Percentiles rank a stretch among this genome's conserved stretches.
These are phyloP conservation scores for Selaginella tamariscina DNA, from an alignment of 75 land plant species.

Conservation along the genomic window DNA sequence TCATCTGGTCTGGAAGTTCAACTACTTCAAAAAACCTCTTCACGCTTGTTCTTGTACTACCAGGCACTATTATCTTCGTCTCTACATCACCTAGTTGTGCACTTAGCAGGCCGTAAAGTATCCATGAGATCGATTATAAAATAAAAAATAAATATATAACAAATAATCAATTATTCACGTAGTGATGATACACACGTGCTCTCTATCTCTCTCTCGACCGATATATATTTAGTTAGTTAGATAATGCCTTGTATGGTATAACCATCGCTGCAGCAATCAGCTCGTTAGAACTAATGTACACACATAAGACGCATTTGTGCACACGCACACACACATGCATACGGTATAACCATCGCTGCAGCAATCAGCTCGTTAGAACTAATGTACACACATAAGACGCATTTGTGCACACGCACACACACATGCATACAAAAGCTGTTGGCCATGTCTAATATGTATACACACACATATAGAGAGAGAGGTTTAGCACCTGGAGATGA, in stretches of 20 bases:
- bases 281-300: too few relatives aligned
- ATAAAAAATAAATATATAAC: neutral
- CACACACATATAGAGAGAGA: too few relatives aligned
- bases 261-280: too few relatives aligned
- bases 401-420: too few relatives aligned
- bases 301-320: too few relatives aligned
- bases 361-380: too few relatives aligned
- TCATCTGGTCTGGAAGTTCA: slow-evolving; percentile 8
- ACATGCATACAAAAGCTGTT: too few relatives aligned
- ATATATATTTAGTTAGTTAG: neutral
- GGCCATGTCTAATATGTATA: too few relatives aligned
- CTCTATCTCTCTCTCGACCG: too few relatives aligned
- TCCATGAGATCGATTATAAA: neutral
- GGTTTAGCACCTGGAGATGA: neutral
- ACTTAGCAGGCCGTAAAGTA: neutral
- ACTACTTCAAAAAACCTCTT: neutral
- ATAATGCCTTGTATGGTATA: neutral
- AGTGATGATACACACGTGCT: neutral
- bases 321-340: too few relatives aligned
- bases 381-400: too few relatives aligned
- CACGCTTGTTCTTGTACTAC: neutral
- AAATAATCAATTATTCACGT: neutral
- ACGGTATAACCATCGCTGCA: too few relatives aligned
- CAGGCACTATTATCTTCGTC: neutral
- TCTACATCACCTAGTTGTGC: slow-evolving; percentile 5